Conservation (phyloP, 805 yeast species). For the Wickerhamomyces strasburgensis region DNA sequence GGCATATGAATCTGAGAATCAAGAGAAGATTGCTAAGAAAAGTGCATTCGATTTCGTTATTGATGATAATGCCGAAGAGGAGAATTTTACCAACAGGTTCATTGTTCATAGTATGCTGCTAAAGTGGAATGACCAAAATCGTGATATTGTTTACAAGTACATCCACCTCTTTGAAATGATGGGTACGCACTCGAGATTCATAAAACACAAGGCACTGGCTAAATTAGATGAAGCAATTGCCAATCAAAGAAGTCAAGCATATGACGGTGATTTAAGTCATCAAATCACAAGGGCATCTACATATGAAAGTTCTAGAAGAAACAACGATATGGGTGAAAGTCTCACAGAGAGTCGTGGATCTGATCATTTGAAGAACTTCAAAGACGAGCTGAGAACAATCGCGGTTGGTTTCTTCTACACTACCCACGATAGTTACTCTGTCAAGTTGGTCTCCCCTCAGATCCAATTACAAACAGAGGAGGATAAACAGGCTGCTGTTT, state of each 20-base stretch:
- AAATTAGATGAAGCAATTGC: slow-evolving; percentile 47
- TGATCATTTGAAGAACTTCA: slow-evolving; percentile 41
- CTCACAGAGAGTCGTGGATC: slow-evolving; percentile 15
- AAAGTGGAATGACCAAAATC: slow-evolving; percentile 69
- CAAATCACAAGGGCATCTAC: slow-evolving; percentile 18
- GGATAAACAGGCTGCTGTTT: slow-evolving; percentile 51
- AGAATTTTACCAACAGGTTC: slow-evolving; percentile 48
- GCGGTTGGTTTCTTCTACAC: slow-evolving; percentile 33
- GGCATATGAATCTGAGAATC: slow-evolving; percentile 7
- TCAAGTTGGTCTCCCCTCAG: slow-evolving; percentile 76
- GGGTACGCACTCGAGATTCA: slow-evolving; percentile 37
- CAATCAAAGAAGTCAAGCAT: slow-evolving; percentile 24
- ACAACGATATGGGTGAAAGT: slow-evolving; percentile 5
- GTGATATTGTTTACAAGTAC: slow-evolving; percentile 62
- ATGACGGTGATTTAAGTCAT: slow-evolving; percentile 6
- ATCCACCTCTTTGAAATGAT: slow-evolving; percentile 43
- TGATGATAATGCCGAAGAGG: slow-evolving; percentile 14
- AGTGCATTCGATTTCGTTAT: slow-evolving; percentile 12
- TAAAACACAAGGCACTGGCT: slow-evolving; percentile 44
- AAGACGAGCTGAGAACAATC: slow-evolving; percentile 42
- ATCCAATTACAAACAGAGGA: slow-evolving; percentile 59
- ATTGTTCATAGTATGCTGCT: slow-evolving; percentile 66
- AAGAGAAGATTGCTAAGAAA: slow-evolving; percentile 2
- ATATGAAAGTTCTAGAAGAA: slow-evolving; percentile 12
- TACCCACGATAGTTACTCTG: slow-evolving; percentile 50